Base-by-base conservation (phyloP, 345 rosid genomes). In the Angophora floribunda region DNA sequence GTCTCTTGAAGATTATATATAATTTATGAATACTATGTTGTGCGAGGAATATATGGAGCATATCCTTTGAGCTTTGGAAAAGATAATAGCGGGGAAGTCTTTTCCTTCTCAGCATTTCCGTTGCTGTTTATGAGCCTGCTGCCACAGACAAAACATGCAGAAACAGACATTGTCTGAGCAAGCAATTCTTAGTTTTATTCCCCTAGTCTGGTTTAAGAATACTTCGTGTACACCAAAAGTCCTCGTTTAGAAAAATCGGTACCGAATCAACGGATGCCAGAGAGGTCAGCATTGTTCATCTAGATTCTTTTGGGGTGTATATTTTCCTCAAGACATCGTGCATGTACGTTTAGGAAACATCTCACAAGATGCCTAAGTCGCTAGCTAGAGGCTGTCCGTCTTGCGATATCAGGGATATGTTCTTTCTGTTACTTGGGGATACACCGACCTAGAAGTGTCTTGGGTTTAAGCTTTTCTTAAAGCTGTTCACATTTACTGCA, bases 41-140 rank as follows among this genome's bases (percentile, higher is more conserved):
- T 10, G 16, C 3, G 28, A 26, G 86, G 93, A 90, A 90, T 91
- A 91, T 90, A 5, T 88, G 67, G 63, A 24, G 91, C 63, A 91
- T 91, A 91, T 91, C 85, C 93, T 59, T 32, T 6, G 67, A 49
- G 67, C 36, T 17, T 32, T 19, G 21, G 36, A 24, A 30, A 51
- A 85, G 47, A 57, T 1, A 85, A 47, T 14, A 26, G 21, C 65
- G 26, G 17, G 59, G 6, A 88, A 22, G 24, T 85, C 80, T 51
- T 59, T n/a, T 85, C 52, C 32, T 88, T 52, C 50, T 50, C 10
- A 59, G 17, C 19, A 41, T 22, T 22, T 24, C 13, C 85, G 47
- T 85, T 30, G 55, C 19, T 50, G 63, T 52, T 61, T n/a, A 1
- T 41, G 16, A 16, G 87, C 86, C 82, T 45, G 59, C 89, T 17